These are phyloP conservation scores for Mimosa bimucronata DNA, from an alignment of 306 rosid species.

Conservation along the genomic window DNA sequence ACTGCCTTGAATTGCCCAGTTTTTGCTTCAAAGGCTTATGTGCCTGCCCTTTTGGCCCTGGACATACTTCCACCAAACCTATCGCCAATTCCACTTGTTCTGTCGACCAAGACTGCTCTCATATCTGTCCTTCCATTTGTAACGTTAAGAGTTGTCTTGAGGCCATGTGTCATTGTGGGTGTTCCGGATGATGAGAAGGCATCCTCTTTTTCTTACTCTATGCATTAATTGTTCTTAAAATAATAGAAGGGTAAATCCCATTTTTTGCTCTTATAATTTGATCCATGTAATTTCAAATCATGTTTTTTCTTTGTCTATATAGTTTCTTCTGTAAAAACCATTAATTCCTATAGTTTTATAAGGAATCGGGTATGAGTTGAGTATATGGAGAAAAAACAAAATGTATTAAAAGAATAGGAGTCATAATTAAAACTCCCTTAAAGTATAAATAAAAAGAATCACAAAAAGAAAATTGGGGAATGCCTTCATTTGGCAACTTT, in stretches of 20 bases:
- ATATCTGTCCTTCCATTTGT: constrained; percentile 23
- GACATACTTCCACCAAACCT: not conserved
- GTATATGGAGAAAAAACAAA: too few relatives aligned
- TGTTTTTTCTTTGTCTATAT: too few relatives aligned
- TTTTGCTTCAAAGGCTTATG: not conserved
- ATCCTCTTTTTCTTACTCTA: not conserved
- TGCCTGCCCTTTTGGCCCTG: constrained; percentile 21
- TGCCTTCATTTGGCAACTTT: too few relatives aligned
- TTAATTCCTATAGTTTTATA: too few relatives aligned
- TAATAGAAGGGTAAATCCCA: not conserved
- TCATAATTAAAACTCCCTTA: too few relatives aligned
- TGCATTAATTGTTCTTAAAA: not conserved
- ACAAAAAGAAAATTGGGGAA: too few relatives aligned
- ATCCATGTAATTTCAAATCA: too few relatives aligned
- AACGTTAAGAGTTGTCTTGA: constrained; percentile 21
- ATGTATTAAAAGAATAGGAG: too few relatives aligned
- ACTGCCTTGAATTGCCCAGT: constrained; percentile 11
- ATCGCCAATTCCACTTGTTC: constrained; percentile 20
- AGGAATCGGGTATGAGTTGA: too few relatives aligned
- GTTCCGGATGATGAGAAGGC: constrained; percentile 31
- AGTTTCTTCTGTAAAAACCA: too few relatives aligned
- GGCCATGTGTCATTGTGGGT: constrained; percentile 22
- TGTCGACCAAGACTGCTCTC: constrained; percentile 18
- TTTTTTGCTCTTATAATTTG: too few relatives aligned
- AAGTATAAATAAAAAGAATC: too few relatives aligned